Percentiles rank a stretch among this genome's conserved stretches.
These are phyloP conservation scores for Fusarium virguliforme DNA, from an alignment of 2,329 filamentous ascomycete genomes.

Conservation along the genomic window DNA sequence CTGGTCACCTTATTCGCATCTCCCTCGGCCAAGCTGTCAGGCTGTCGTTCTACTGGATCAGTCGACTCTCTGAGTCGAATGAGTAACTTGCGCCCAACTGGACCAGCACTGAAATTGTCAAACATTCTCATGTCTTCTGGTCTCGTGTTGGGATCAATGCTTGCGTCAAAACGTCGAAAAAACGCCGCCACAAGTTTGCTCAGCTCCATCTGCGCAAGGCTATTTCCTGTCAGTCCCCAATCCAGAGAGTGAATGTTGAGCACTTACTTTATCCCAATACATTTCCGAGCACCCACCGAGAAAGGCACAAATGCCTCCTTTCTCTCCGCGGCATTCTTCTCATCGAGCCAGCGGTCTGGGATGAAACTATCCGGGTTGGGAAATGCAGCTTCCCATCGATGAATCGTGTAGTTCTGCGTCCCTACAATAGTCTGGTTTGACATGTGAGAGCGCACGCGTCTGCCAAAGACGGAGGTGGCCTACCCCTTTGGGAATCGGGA, in stretches of 20 bases:
- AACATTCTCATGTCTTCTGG: conserved; percentile 16
- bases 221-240: not conserved
- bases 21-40: not conserved
- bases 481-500: conserved; percentile 17
- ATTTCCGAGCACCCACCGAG: conserved; percentile 1
- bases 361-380: not conserved
- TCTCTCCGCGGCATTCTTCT: not conserved
- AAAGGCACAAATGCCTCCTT: conserved; percentile 4
- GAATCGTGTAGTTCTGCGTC: conserved; percentile 15
- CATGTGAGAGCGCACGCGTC: not conserved
- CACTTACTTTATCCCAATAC: conserved; percentile 13
- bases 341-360: conserved; percentile 4
- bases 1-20: not conserved
- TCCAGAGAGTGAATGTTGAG: not conserved
- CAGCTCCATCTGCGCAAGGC: conserved; percentile 13
- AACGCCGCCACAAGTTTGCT: not conserved
- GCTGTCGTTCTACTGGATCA: not conserved
- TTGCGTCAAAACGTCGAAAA: conserved; percentile 5
- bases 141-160: not conserved
- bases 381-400: conserved; percentile 5
- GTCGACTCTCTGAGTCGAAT: not conserved
- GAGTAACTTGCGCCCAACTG: conserved; percentile 4
- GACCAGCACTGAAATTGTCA: conserved; percentile 11
- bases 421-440: conserved; percentile 7
- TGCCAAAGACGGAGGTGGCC: not conserved